phyloP scores from a whole-genome alignment of 257 asterid species.

The Lavandula angustifolia region DNA sequence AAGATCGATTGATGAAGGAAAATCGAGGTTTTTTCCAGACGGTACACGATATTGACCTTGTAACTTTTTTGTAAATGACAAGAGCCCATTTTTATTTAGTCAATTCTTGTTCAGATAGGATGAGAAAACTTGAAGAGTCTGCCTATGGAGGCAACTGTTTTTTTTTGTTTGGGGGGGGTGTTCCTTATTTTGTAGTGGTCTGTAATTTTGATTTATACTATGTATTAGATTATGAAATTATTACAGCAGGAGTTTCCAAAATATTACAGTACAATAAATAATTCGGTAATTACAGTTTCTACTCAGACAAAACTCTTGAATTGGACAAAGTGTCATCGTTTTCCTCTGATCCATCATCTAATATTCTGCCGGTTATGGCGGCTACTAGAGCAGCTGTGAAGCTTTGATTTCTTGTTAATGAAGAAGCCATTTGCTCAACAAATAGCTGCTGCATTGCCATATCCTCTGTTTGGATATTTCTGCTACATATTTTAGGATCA shows the following conservation, averaged over 20 bases:
- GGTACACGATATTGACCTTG: slow-evolving; percentile 14
- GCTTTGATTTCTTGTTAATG: slow-evolving; percentile 57
- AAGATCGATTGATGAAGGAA: not conserved
- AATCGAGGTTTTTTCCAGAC: not conserved
- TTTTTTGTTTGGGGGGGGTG: not conserved
- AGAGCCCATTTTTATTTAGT: slow-evolving; percentile 13
- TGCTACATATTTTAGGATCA: slow-evolving; percentile 27
- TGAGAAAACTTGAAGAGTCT: not conserved
- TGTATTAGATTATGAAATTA: slow-evolving; percentile 26
- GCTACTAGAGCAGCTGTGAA: slow-evolving; percentile 73
- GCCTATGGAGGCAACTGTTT: slow-evolving; percentile 12
- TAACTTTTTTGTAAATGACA: slow-evolving; percentile 3
- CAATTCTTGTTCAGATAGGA: slow-evolving; percentile 7
- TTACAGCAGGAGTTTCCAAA: not conserved
- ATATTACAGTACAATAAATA: not conserved
- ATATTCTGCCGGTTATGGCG: slow-evolving; percentile 63
- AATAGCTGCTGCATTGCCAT: slow-evolving; percentile 40
- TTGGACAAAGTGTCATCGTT: slow-evolving; percentile 28
- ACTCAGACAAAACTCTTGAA: slow-evolving; percentile 26
- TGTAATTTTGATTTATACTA: slow-evolving; percentile 8
- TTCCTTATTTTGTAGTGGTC: slow-evolving; percentile 17
- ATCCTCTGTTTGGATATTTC: slow-evolving; percentile 32
- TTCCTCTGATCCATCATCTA: slow-evolving; percentile 44
- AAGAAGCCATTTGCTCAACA: slow-evolving; percentile 67
- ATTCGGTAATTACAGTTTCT: not conserved